Base-by-base conservation (phyloP, 306 rosid species). In the Sophora flavescens region DNA sequence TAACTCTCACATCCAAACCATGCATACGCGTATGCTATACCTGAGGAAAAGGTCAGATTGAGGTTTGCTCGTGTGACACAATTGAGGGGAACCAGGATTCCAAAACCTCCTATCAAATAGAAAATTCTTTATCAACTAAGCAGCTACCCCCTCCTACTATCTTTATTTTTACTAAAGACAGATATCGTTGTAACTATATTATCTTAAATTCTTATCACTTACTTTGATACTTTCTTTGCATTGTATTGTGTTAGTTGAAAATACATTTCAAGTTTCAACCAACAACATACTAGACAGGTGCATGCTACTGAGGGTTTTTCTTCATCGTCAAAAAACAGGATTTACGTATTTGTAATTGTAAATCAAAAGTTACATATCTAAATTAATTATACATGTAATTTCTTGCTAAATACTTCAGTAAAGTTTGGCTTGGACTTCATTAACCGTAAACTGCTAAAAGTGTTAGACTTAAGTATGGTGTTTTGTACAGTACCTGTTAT, bases 181-280 rank as follows among this genome's bases (percentile, higher is more conserved):
- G 32, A 30, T 30, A 36, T 15, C 52, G 3, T 45, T 47, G 8
- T 61, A 70, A 6, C 61, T n/a, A 41, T 41, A 28, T n/a, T n/a
- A 39, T 14, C 67, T 13, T 26, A 14, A 72, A 41, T 42, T 58
- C 57, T 58, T 15, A 44, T 45, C 12, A 4, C 11, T 32, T 12
- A 17, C 51, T 48, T 48, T 48, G 11, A 16, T 33, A 48, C 30
- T 58, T 73, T 4, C 13, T 26, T 30, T 28, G 57, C 11, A 26
- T 3, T 56, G 47, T 71, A 39, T 17, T 3, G 10, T 41, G 12
- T 35, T 39, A 26, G 13, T 18, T 33, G 57, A 41, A 7, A 26
- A 14, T 39, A 56, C 41, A 57, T 56, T 57, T 22, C 54, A 72
- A 39, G 41, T 56, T 57, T 22, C 54, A 72, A 39, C 44, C 44